Base-by-base conservation (phyloP, 306 rosid genomes). In the Vigna radiata region DNA sequence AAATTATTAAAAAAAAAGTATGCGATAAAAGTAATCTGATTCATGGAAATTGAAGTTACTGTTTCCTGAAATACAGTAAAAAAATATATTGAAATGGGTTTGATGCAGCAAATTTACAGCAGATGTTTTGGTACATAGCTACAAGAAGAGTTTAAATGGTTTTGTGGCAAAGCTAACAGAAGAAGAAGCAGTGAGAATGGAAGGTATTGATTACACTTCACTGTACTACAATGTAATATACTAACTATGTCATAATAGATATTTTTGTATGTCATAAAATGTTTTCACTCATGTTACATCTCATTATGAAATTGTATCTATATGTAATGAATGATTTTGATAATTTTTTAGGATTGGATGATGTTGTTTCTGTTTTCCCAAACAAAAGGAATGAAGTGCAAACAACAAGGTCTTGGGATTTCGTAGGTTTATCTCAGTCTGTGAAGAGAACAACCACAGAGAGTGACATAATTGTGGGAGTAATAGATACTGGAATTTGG, bases 321-420 rank as follows among this genome's bases (percentile, higher is more conserved):
- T 25, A 25, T 25, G 3, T 25, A 2, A 25, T 23, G 27, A 23
- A 23, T 25, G 61, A 19, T 54, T 54, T 2, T 19, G 27, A 15
- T 59, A 29, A 6, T 27, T 60, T 41, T 9, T 14, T 15, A 60
- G 66, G 25, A 62, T 31, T 62, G 68, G 68, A 62, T 1, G 68
- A 47, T 8, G 93, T 89, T 2, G 79, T 89, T 12, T 89, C 93
- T 0, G 88, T 89, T 16, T 85, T 89, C 54, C 88, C 70, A 7
- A 81, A 48, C 33, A 33, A 13, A 73, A 70, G 60, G 47, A 62
- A 44, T 12, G 27, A 73, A 7, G 81, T 70, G n/a, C 87, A 79
- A 2, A 89, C 90, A 31, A 86, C 93, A 76, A 83, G 70, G 77
- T 89, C 93, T 1, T 89, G 93, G 90, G 86, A 89, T 44, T 89